phyloP scores from a whole-genome alignment of 768 basidiomycete species.

The Mycena vulgaris region DNA sequence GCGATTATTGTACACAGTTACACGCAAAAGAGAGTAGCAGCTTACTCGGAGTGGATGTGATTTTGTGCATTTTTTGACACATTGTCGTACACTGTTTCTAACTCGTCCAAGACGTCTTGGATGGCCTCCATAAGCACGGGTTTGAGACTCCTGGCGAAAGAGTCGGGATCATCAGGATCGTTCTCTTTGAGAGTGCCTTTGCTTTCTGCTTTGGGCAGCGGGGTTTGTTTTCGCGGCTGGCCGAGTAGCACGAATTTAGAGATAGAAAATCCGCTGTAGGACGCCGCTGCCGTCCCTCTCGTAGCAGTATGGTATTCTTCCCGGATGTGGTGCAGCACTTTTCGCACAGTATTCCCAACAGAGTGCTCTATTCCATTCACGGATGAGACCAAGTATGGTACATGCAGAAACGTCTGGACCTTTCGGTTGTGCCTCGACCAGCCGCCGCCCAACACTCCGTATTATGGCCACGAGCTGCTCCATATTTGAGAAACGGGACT shows the following conservation, averaged over 20 bases:
- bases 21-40: conserved; percentile 27
- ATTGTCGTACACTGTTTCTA: conserved; percentile 96
- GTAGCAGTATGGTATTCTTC: conserved; percentile 94
- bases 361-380: conserved; percentile 79
- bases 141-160: conserved; percentile 84
- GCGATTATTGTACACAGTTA: neutral
- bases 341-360: conserved; percentile 94
- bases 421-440: conserved; percentile 96
- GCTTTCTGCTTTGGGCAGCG: conserved; percentile 63
- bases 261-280: conserved; percentile 74
- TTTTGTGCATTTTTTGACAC: conserved; percentile 95
- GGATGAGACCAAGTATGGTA: conserved; percentile 29
- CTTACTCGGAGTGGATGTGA: conserved; percentile 98
- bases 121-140: conserved; percentile 98
- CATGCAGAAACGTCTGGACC: conserved; percentile 62
- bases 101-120: conserved; percentile 94
- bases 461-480: conserved; percentile 88
- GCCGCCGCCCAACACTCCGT: conserved; percentile 80
- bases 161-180: conserved; percentile 83
- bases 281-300: conserved; percentile 57
- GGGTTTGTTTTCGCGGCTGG: conserved; percentile 72
- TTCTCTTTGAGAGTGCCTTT: conserved; percentile 76
- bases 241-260: conserved; percentile 88
- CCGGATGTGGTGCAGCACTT: conserved; percentile 92
- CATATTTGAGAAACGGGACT: conserved; percentile 88